Conservation (phyloP, 805 yeast species). For the Teunomyces pallodes region DNA sequence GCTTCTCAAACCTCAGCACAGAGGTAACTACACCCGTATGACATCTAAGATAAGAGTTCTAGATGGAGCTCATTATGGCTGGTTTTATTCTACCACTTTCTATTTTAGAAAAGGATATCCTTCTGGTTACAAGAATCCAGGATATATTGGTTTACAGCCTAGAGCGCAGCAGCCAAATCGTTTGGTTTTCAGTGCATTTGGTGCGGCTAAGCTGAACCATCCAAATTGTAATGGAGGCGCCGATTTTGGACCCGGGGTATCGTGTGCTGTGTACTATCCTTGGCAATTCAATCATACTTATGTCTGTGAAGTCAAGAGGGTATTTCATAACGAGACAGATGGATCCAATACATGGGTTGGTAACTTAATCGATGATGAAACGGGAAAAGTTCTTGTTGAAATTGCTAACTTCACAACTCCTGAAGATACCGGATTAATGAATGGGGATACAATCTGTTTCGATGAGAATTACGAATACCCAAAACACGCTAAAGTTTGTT, state of each 20-base stretch:
- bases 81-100: not conserved
- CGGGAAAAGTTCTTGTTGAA: not conserved
- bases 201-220: constrained; percentile 1
- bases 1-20: not conserved
- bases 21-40: not conserved
- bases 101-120: not conserved
- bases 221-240: constrained; percentile 8
- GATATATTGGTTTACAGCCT: constrained; percentile 6
- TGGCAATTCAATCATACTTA: constrained; percentile 5
- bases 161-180: not conserved
- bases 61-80: not conserved
- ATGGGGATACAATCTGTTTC: not conserved
- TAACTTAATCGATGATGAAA: not conserved
- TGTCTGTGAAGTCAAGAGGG: not conserved
- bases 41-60: not conserved
- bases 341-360: constrained; percentile 3
- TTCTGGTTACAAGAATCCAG: not conserved
- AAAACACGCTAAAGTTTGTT: not conserved
- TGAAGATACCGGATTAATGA: not conserved
- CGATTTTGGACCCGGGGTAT: constrained; percentile 6
- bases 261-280: constrained; percentile 4
- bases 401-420: constrained; percentile 1
- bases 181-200: constrained; percentile 8
- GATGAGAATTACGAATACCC: not conserved
- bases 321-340: not conserved